Evolutionary conservation across 306 rosid species (phyloP).

Genomic region (Vicia villosa): DNA sequence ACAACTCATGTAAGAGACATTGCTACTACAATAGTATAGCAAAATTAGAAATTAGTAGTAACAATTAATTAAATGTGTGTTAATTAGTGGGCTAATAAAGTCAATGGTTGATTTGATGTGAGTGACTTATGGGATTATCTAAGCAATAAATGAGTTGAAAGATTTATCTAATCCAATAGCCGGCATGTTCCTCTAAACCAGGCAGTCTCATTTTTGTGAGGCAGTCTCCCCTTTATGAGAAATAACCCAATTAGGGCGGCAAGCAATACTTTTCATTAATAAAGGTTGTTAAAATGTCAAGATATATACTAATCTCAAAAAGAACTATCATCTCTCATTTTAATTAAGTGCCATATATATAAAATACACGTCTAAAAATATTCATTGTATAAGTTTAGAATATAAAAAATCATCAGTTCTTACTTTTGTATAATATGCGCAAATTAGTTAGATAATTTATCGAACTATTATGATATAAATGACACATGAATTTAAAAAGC

Average conservation of each 20-base stretch:
- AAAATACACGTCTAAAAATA: too few species aligned
- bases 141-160: constrained; percentile 23
- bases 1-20: background rate
- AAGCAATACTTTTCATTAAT: constrained; percentile 19
- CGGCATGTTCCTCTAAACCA: constrained; percentile 46
- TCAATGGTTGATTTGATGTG: constrained; percentile 33
- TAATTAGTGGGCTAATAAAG: constrained; percentile 34
- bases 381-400: too few species aligned
- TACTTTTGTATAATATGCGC: too few species aligned
- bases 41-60: background rate
- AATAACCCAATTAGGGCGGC: constrained; percentile 36
- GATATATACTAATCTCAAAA: background rate
- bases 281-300: background rate
- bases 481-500: too few species aligned
- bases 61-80: constrained; percentile 6
- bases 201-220: constrained; percentile 46
- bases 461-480: too few species aligned
- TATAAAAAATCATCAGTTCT: too few species aligned
- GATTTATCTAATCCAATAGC: constrained; percentile 33
- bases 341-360: too few species aligned
- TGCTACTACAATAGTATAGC: background rate
- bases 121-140: constrained; percentile 25
- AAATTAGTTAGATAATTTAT: too few species aligned
- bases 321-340: too few species aligned
- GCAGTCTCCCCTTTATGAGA: constrained; percentile 25